These are phyloP conservation scores for Miscanthus lutarioriparius DNA, from an alignment of 176 grass and related monocot genomes.

Conservation along the genomic window DNA sequence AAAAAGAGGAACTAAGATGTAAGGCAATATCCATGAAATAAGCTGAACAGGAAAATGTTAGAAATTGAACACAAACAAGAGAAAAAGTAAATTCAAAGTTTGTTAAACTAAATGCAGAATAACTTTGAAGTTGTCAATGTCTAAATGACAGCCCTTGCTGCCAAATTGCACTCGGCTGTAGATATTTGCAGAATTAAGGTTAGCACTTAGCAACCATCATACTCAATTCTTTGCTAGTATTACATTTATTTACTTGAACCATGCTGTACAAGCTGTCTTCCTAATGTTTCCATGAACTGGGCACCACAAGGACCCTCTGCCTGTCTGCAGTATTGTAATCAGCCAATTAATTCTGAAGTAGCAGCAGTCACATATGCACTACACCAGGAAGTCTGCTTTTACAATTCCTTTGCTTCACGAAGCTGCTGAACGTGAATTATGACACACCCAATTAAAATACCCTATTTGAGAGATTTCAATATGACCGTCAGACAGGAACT, in stretches of 20 bases:
- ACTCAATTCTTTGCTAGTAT: constrained; percentile 33
- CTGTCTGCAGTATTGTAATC: constrained; percentile 57
- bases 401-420: constrained; percentile 81
- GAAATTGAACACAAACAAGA: constrained; percentile 26
- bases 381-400: constrained; percentile 78
- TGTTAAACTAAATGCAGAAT: constrained; percentile 38
- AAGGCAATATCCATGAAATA: constrained; percentile 34
- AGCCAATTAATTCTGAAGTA: constrained; percentile 61
- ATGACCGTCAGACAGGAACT: constrained; percentile 68
- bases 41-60: constrained; percentile 19
- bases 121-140: constrained; percentile 17
- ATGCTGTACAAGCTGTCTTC: constrained; percentile 51
- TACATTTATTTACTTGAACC: constrained; percentile 44
- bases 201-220: constrained; percentile 41
- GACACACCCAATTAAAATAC: constrained; percentile 92
- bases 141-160: constrained; percentile 31
- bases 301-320: constrained; percentile 65
- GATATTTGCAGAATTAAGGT: constrained; percentile 31
- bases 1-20: constrained; percentile 8
- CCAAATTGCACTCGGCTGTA: constrained; percentile 29
- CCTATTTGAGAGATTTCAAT: constrained; percentile 96
- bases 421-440: constrained; percentile 91
- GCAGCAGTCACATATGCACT: constrained; percentile 49
- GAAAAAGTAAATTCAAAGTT: constrained; percentile 18
- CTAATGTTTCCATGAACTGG: constrained; percentile 51